These are phyloP conservation scores for Phaseolus coccineus DNA, from an alignment of 331 rosid genomes.

Conservation along the genomic window DNA sequence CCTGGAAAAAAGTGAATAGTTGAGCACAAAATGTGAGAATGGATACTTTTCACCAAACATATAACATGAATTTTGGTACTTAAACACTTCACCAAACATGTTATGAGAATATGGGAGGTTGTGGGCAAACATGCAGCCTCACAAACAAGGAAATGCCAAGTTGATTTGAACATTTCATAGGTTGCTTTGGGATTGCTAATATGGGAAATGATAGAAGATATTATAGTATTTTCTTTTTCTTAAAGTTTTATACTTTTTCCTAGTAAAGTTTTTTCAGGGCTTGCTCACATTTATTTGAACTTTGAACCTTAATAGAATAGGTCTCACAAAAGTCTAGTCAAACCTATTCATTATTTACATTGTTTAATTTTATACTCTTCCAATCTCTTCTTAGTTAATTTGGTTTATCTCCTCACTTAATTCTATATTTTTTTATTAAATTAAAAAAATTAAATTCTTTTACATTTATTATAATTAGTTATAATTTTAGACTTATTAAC, in stretches of 20 bases:
- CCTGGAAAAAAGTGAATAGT: no score
- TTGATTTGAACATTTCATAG: not conserved
- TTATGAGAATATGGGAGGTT: slow-evolving; percentile 2
- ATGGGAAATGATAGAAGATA: not conserved
- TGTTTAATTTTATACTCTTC: not conserved
- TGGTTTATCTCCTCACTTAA: not conserved
- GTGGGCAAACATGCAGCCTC: slow-evolving; percentile 15
- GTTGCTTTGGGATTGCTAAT: not conserved
- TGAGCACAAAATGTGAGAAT: not conserved
- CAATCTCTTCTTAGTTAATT: not conserved
- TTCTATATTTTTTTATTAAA: not conserved
- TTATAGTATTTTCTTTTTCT: not conserved
- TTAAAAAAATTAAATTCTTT: not conserved
- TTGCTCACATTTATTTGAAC: not conserved
- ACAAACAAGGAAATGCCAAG: not conserved
- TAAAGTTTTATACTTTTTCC: not conserved
- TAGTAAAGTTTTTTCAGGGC: not conserved
- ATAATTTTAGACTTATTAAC: not conserved
- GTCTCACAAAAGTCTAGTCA: not conserved
- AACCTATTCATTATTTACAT: not conserved
- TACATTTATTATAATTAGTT: not conserved
- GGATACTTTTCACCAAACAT: not conserved
- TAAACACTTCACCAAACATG: not conserved
- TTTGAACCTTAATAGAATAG: not conserved
- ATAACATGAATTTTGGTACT: not conserved